These are phyloP conservation scores for Uromyces viciae-fabae DNA, from an alignment of 1,284 basidiomycete species.

Conservation along the genomic window DNA sequence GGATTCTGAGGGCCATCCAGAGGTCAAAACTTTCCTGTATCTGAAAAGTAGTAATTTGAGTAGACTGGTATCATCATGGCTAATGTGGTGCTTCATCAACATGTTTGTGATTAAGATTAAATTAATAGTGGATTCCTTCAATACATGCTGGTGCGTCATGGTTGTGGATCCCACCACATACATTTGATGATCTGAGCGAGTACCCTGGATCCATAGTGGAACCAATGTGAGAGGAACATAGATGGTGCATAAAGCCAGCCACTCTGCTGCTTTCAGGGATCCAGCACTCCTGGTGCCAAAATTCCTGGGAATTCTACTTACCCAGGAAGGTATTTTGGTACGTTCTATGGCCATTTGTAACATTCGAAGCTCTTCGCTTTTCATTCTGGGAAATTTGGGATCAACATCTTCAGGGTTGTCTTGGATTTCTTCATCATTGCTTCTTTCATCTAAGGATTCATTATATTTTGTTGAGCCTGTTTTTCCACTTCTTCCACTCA, in stretches of 20 bases:
- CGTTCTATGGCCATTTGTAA: not conserved
- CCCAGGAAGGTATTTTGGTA: conserved; percentile 1
- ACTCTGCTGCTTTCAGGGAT: conserved; percentile 4
- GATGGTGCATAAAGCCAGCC: not conserved
- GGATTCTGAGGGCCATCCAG: not conserved
- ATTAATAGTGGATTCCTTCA: not conserved
- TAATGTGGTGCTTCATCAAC: not conserved
- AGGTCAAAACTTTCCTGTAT: not conserved
- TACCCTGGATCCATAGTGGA: not conserved
- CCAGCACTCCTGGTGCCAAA: not conserved
- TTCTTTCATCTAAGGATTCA: not conserved
- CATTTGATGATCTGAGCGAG: not conserved
- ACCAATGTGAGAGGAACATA: not conserved
- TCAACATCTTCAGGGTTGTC: not conserved
- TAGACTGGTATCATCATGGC: not conserved
- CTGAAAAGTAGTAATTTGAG: not conserved
- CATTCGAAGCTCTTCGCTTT: not conserved
- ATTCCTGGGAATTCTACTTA: not conserved
- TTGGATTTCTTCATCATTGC: not conserved
- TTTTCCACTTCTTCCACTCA: too few species aligned
- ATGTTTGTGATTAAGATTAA: not conserved
- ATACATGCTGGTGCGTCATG: not conserved
- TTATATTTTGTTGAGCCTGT: too few species aligned
- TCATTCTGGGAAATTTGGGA: not conserved
- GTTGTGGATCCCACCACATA: not conserved